Evolutionary conservation across 495 filamentous ascomycete species (phyloP), one percentile per base, ranked within the genome.

Genomic region (Penicillium angulare): DNA sequence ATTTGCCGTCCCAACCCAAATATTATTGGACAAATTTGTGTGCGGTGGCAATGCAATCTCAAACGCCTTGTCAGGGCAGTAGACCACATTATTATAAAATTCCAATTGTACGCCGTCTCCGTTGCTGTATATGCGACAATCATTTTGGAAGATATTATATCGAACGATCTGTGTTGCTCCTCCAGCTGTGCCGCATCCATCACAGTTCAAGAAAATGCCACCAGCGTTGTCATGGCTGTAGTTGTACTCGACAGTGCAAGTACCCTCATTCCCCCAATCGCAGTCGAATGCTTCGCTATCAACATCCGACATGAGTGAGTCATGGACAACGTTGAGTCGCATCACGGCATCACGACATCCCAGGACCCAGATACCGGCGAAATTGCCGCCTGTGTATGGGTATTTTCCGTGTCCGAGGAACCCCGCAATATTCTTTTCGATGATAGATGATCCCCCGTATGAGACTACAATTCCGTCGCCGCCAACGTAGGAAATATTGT

Each of bases 251-350:
- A 53, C 50, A 4, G 50, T 53, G 29, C 50, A 53, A 7, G 50
- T 53, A 5, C 50, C 50, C 6, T 46, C 42, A 10, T 47, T 47
- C 2, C 50, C 50, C 43, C 42, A 47, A 22, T 53, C 50, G 23
- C 50, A 53, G 23, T 53, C 50, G 21, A 53, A 53, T 32, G 50
- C 50, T 34, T 53, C 50, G 12, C 50, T 53, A 26, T 53, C 50
- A 29, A 52, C 16, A 20, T 52, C 41, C 10, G 49, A 52, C 49
- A 52, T 52, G 41, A 52, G 32, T 0, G 41, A 52, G 10, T 45
- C 41, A 20, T 52, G 41, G 6, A 52, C 49, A 15, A 52, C 41
- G n/a, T 52, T 52, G 23, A 27, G 39, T 3, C 49, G 41, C 49
- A 52, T 52, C 15, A 52, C 49, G 15, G 49, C 49, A 21, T 52